Evolutionary conservation across 495 filamentous ascomycete genomes (phyloP), one percentile per base, ranked within the genome.

Genomic region (Acidomyces sp.): DNA sequence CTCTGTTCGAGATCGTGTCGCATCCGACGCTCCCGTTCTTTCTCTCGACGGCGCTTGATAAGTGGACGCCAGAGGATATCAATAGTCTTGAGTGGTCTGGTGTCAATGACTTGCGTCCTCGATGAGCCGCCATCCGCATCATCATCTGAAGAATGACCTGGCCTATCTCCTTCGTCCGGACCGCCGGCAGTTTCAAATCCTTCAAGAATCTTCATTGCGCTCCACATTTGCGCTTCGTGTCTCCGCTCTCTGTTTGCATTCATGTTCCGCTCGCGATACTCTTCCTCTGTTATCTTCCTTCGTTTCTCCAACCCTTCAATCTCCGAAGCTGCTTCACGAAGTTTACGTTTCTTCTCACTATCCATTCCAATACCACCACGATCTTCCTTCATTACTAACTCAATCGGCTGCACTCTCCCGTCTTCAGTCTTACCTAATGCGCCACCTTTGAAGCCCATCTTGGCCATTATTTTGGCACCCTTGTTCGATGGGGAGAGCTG

Each of bases 381-480:
- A 30, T 79, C 81, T 25, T 87, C 80, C 55, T 92, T 93, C 46
- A 87, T 62, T 13, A 62, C 56, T 2, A 92, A 58, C 10, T 68
- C 60, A 13, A 93, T 67, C 0, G 85, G 85, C 56, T 87, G 79
- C 6, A 69, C 61, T 30, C 65, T 60, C 4, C 59, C 61, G 36
- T 56, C 27, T 18, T 43, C 39, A 45, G 48, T 53, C 49, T 77
- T 79, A 0, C 90, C 85, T 3, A 93, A 67, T 0, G 72, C 68
- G 36, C 74, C 73, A 11, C 80, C 80, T 45, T 74, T 80, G 62
- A 87, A 97, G 5, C 90, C 90, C 65, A 97, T 79, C 59, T 80
- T 85, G n/a, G 82, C 77, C 87, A 97, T 90, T 85, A 97, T 93
- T 42, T 82, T 68, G 40, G 86, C 75, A 2, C 90, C 90, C 58